phyloP scores from a whole-genome alignment of 768 basidiomycete species.

The Mycena galopus region DNA sequence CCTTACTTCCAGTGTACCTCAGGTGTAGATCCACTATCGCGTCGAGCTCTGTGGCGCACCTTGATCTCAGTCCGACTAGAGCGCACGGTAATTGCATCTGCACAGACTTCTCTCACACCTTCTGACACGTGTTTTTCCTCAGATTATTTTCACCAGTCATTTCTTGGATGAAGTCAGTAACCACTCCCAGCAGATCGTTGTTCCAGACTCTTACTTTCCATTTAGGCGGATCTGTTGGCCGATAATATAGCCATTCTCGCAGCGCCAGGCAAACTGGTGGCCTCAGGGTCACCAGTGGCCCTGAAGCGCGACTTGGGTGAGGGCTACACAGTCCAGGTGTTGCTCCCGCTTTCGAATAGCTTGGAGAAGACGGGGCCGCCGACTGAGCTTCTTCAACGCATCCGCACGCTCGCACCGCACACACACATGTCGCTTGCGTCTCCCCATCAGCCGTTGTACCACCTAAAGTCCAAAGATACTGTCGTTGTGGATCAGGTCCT shows the following conservation, averaged over 20 bases:
- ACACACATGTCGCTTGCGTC: conserved; percentile 58
- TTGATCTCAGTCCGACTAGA: conserved; percentile 76
- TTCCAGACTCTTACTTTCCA: neutral
- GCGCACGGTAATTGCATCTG: conserved; percentile 50
- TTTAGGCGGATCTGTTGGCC: conserved; percentile 79
- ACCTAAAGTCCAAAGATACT: conserved; percentile 73
- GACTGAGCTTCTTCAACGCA: conserved; percentile 53
- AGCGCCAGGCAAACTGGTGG: conserved; percentile 81
- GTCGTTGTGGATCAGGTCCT: conserved; percentile 67
- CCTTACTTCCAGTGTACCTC: conserved; percentile 66
- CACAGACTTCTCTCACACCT: neutral
- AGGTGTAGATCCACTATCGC: conserved; percentile 85
- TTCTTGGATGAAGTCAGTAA: conserved; percentile 53
- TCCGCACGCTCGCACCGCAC: conserved; percentile 61
- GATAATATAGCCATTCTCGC: conserved; percentile 83
- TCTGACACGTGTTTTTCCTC: neutral
- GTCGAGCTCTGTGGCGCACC: conserved; percentile 83
- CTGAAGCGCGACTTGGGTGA: conserved; percentile 79
- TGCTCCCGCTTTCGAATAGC: conserved; percentile 50
- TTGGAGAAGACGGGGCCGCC: conserved; percentile 45
- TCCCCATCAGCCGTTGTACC: conserved; percentile 62
- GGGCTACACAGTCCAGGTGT: conserved; percentile 76
- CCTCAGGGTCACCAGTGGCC: conserved; percentile 79
- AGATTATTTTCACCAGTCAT: conserved; percentile 85
- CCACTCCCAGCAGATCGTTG: conserved; percentile 3